Conservation (phyloP, 371 early-diverging fungal genomes). For the Funneliformis caledonium region DNA sequence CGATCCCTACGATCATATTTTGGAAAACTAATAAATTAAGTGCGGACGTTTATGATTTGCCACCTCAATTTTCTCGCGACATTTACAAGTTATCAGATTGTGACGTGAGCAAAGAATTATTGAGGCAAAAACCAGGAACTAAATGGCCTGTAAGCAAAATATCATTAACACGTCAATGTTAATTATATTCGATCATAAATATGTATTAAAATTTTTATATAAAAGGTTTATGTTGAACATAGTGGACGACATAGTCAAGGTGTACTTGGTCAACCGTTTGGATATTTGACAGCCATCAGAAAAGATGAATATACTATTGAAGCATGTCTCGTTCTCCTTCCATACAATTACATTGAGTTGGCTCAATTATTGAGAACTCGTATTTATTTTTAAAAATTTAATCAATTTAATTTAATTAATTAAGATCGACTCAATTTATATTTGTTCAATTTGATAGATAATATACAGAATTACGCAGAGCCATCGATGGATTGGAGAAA, state of each 20-base stretch:
- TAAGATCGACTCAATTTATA: neutral
- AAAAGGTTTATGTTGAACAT: neutral
- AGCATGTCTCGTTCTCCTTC: conserved; percentile 22
- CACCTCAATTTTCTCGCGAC: conserved; percentile 6
- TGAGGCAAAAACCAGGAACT: neutral
- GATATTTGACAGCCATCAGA: neutral
- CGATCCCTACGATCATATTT: conserved; percentile 12
- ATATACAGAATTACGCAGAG: neutral
- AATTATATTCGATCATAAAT: neutral
- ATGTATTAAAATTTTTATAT: neutral
- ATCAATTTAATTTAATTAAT: neutral
- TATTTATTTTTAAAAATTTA: neutral
- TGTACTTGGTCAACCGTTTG: conserved; percentile 19
- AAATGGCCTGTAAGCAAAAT: conserved; percentile 14
- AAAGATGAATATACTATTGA: conserved; percentile 14
- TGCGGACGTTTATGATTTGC: neutral
- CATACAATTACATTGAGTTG: conserved; percentile 5
- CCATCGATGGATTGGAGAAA: neutral
- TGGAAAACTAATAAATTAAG: neutral
- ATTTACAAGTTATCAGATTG: conserved; percentile 20
- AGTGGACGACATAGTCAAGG: neutral
- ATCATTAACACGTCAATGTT: neutral
- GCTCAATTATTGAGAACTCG: neutral
- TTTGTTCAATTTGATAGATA: neutral
- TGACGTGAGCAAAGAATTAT: neutral